Conservation (phyloP, 331 rosid genomes). For the Acacia pycnantha region DNA sequence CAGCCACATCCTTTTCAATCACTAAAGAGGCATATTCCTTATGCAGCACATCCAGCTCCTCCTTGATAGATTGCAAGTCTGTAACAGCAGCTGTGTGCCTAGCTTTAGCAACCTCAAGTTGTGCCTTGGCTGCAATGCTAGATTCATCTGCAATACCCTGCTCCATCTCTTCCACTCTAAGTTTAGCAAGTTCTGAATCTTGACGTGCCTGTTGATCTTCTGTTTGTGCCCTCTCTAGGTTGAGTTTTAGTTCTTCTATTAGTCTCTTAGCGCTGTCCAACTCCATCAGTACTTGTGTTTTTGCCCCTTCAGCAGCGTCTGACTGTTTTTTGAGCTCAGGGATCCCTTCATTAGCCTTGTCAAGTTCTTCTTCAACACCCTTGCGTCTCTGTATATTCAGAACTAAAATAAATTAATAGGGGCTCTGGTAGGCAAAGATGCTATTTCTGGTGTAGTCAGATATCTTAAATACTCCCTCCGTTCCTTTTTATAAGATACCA, state of each 20-base stretch:
- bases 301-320: constrained; percentile 53
- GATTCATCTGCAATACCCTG: constrained; percentile 85
- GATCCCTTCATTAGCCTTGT: constrained; percentile 64
- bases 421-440: constrained; percentile 20
- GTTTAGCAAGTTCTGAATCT: constrained; percentile 95
- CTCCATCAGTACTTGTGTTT: constrained; percentile 61
- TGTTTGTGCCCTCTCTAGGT: constrained; percentile 85
- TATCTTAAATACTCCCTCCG: not conserved
- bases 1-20: constrained; percentile 71
- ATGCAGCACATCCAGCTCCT: constrained; percentile 65
- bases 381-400: constrained; percentile 64
- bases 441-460: constrained; percentile 6
- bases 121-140: constrained; percentile 93
- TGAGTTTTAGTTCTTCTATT: constrained; percentile 83
- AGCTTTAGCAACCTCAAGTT: constrained; percentile 92
- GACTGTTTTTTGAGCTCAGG: constrained; percentile 64
- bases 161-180: constrained; percentile 97
- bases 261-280: constrained; percentile 78
- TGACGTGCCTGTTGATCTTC: constrained; percentile 94
- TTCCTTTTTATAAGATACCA: too few relatives aligned
- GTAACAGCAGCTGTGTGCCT: constrained; percentile 75
- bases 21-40: constrained; percentile 67
- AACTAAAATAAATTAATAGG: constrained; percentile 18
- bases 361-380: constrained; percentile 77
- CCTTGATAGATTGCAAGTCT: constrained; percentile 72